Evolutionary conservation across 805 yeast genomes (phyloP), one percentile per base, ranked within the genome.

Genomic region (Nakazawaea wyomingensis): DNA sequence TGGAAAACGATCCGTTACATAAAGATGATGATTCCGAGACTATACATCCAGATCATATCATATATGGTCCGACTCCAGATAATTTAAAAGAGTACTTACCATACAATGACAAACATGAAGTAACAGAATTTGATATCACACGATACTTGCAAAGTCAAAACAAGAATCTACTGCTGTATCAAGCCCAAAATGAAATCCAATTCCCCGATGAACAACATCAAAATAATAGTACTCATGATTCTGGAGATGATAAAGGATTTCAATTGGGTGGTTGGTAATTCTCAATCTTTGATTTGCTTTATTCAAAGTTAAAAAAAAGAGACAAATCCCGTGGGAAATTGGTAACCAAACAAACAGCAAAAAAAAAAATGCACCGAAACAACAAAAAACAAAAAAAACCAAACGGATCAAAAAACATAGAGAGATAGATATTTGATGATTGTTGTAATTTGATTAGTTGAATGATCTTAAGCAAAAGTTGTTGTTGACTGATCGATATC

Each of bases 1-100:
- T 22, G 17, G 20, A 37, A 19, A 18, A 16, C 19, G 37, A 34
- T 14, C 33, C 27, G 11, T 11, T 24, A 24, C 27, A 24, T 3
- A 24, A 26, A 20, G 32, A 33, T 16, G 32, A 29, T 26, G 35
- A 35, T 21, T 24, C 9, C 6, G 34, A 14, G 11, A 21, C 29
- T 48, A n/a, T 32, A 48, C 14, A 47, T 46, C 35, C 53, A 26
- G 65, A 63, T 36, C 60, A 59, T 41, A 35, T 60, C 11, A 56
- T 64, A 14, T 49, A 54, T 6, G 69, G 67, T 0, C 66, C 66
- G 1, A 55, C 65, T 10, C 66, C 69, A 2, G 65, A 60, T 17
- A 54, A 44, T 9, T 39, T 64, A 20, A 44, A 56, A 28, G 54
- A 55, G 16, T 50, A 55, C 38, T 47, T 62, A 26, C 68, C 69